Conservation (phyloP, 495 filamentous ascomycete genomes). For the Aspergillus saccharolyticus region DNA sequence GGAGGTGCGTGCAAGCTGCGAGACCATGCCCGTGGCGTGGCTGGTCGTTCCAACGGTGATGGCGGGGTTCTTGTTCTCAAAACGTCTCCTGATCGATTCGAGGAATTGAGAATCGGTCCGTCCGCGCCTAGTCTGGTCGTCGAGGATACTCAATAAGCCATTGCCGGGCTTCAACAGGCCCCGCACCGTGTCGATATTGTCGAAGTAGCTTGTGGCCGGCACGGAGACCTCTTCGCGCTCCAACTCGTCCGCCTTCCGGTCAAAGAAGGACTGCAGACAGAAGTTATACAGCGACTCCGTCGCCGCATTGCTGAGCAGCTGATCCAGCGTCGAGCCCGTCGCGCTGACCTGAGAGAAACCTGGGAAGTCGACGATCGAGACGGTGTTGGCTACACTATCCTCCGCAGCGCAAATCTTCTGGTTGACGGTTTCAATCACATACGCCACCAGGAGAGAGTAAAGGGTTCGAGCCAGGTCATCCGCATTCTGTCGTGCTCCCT, state of each 20-base stretch:
- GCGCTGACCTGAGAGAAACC: slow-evolving; percentile 81
- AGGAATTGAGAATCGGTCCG: slow-evolving; percentile 84
- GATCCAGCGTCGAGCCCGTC: slow-evolving; percentile 82
- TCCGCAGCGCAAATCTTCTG: slow-evolving; percentile 83
- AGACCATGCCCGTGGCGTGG: slow-evolving; percentile 77
- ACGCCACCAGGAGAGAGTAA: slow-evolving; percentile 93
- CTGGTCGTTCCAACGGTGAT: slow-evolving; percentile 68
- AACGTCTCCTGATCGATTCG: slow-evolving; percentile 84
- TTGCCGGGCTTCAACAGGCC: slow-evolving; percentile 88
- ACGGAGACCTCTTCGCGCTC: slow-evolving; percentile 90
- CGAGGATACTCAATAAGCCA: slow-evolving; percentile 86
- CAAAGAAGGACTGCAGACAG: slow-evolving; percentile 92
- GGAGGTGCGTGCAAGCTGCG: slow-evolving; percentile 65
- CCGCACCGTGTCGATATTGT: slow-evolving; percentile 90
- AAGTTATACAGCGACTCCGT: slow-evolving; percentile 89
- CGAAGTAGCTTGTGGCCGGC: slow-evolving; percentile 89
- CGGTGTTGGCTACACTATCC: slow-evolving; percentile 83
- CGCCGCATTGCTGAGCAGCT: slow-evolving; percentile 91
- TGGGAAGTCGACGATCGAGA: slow-evolving; percentile 94
- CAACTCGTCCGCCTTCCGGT: slow-evolving; percentile 81
- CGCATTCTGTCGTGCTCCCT: slow-evolving; percentile 82
- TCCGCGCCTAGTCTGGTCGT: slow-evolving; percentile 88
- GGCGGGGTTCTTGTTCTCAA: slow-evolving; percentile 88
- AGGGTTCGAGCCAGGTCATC: slow-evolving; percentile 90
- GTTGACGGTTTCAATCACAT: slow-evolving; percentile 88